Evolutionary conservation across 2,329 filamentous ascomycete genomes (phyloP).

Genomic region (Paracoccidioides brasiliensis): DNA sequence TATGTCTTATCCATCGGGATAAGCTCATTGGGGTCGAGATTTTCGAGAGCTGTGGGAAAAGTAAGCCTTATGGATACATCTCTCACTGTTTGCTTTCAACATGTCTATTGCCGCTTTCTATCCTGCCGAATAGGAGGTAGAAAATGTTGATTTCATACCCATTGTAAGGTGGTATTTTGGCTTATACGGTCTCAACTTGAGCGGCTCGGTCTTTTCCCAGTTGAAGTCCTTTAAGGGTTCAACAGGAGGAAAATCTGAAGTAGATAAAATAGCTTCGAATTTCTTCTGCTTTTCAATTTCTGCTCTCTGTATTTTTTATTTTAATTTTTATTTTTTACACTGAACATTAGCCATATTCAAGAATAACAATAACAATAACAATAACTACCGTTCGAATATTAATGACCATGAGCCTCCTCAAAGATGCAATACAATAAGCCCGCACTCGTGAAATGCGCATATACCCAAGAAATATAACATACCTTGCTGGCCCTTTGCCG

Average conservation of each 20-base stretch:
- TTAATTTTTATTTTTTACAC: too few species aligned
- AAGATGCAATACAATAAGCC: not conserved
- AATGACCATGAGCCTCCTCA: too few species aligned
- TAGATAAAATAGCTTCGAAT: not conserved
- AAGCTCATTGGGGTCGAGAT: conserved; percentile 40
- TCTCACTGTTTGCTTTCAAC: not conserved
- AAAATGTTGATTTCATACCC: conserved; percentile 31
- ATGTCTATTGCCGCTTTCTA: not conserved
- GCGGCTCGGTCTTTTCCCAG: conserved; percentile 38
- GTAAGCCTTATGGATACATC: not conserved
- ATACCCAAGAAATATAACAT: not conserved
- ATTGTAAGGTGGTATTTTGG: conserved; percentile 51
- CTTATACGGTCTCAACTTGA: conserved; percentile 46
- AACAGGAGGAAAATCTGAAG: conserved; percentile 7
- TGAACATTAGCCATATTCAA: not conserved
- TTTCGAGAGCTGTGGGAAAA: conserved; percentile 37
- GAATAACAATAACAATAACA: not conserved
- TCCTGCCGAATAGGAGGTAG: not conserved
- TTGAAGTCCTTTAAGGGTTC: conserved; percentile 37
- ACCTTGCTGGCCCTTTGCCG: not conserved
- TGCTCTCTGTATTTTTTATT: not conserved
- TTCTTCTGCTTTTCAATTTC: conserved; percentile 1
- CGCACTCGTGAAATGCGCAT: not conserved
- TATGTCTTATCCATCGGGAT: conserved; percentile 49
- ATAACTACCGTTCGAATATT: too few species aligned